A percentile compares a stretch with the other conserved stretches of the same genome.
phyloP scores from a whole-genome alignment of 2,329 filamentous ascomycete species.

The Pyrenophora teres region DNA sequence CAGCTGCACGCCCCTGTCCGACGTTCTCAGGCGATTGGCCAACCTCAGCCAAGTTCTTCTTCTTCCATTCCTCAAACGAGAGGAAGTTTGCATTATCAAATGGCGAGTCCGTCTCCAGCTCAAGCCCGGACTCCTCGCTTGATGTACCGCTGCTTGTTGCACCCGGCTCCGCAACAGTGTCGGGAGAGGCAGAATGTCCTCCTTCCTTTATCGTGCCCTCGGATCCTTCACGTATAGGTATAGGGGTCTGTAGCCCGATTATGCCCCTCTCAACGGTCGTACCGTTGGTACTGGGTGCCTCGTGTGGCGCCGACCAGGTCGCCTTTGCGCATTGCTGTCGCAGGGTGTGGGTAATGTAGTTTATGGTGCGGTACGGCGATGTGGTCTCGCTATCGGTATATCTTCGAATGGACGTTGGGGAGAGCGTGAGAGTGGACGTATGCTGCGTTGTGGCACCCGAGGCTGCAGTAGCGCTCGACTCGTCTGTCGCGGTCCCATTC shows the following conservation, averaged over 20 bases:
- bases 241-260: constrained; percentile 16
- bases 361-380: constrained; percentile 67
- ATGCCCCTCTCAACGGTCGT: constrained; percentile 14
- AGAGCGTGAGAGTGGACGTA: constrained; percentile 17
- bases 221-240: constrained; percentile 15
- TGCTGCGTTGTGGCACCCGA: constrained; percentile 28
- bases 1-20: constrained; percentile 59
- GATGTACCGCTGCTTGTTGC: constrained; percentile 13
- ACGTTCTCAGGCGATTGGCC: constrained; percentile 76
- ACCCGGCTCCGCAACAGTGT: constrained; percentile 7
- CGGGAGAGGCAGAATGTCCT: constrained; percentile 1
- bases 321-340: constrained; percentile 76
- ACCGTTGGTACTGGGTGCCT: constrained; percentile 17
- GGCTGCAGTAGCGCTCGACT: constrained; percentile 31
- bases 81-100: constrained; percentile 82
- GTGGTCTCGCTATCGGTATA: constrained; percentile 45
- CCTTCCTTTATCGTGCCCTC: constrained; percentile 11
- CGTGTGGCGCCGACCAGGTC: constrained; percentile 53
- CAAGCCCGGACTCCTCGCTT: constrained; percentile 50
- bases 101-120: constrained; percentile 66
- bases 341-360: constrained; percentile 79
- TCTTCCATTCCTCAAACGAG: constrained; percentile 98
- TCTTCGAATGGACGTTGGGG: constrained; percentile 17
- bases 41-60: constrained; percentile 82
- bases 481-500: constrained; percentile 37